Evolutionary conservation across 2,329 filamentous ascomycete species (phyloP), one percentile per base, ranked within the genome.

Genomic region (Plectosphaerella cucumerina): DNA sequence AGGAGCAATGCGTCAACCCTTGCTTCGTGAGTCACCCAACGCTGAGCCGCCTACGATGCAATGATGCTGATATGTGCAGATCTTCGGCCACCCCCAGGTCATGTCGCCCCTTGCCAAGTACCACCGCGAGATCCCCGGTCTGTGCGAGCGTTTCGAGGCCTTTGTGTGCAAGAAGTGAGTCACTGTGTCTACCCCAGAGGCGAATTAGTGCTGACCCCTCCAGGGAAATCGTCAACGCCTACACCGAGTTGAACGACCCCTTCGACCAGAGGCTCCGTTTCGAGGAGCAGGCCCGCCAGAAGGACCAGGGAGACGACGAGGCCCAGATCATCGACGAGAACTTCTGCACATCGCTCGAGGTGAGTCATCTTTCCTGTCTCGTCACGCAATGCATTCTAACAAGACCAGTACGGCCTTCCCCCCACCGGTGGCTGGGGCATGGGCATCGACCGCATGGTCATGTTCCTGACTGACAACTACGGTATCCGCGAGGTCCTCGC

Each of bases 401-500:
- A 11, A 12, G 11, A 34, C 12, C 42, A 55, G 65, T 94, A 91
- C 64, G 90, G 89, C 59, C 75, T 99, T 53, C 93, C 94, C 6
- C 94, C 94, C 0, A 99, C 94, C 1, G 94, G 90, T 69, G 94
- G 94, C 46, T 99, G 89, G 87, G 94, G 92, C 59, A 90, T 97
- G 82, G 94, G 94, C 58, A 94, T 96, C 59, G 92, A 97, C 75
- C 86, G 93, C 54, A 74, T 96, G 70, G 88, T 91, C 69, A 96
- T 96, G 91, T 96, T 96, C 81, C 74, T 97, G 70, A 96, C 93
- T 46, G 85, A 97, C 72, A 89, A 96, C 74, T 94, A 58, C 48
- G 89, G 84, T 61, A 99, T 99, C 70, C 92, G 94, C 73, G 94
- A 99, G 73, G 93, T 97, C 3, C 74, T 97, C 56, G 85, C 93